Conservation (phyloP, 2,329 filamentous ascomycete genomes). For the Penicillium sp. region DNA sequence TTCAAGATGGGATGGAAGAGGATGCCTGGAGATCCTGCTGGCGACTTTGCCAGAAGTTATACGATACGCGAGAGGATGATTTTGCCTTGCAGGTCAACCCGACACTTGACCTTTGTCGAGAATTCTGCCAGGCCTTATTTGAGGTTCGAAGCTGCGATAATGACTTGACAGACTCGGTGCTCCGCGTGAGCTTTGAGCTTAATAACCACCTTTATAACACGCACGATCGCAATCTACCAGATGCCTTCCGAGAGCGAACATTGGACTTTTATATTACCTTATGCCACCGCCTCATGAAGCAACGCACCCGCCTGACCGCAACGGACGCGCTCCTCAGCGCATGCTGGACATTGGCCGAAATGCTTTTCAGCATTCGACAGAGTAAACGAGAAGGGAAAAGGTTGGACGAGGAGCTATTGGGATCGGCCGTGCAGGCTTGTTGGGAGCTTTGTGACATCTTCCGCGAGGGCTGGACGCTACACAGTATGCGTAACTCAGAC, state of each 20-base stretch:
- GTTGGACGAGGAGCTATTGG: slow-evolving; percentile 79
- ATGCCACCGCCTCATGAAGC: slow-evolving; percentile 95
- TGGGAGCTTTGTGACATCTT: slow-evolving; percentile 96
- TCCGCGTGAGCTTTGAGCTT: slow-evolving; percentile 90
- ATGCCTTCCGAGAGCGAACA: slow-evolving; percentile 84
- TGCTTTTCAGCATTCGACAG: slow-evolving; percentile 87
- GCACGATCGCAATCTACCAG: slow-evolving; percentile 79
- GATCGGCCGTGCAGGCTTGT: slow-evolving; percentile 86
- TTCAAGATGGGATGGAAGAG: slow-evolving; percentile 75
- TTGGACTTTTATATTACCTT: slow-evolving; percentile 93
- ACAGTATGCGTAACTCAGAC: slow-evolving; percentile 67
- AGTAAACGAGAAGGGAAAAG: slow-evolving; percentile 71
- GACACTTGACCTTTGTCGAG: slow-evolving; percentile 82
- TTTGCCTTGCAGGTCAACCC: slow-evolving; percentile 67
- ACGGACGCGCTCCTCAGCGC: slow-evolving; percentile 81
- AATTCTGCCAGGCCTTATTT: slow-evolving; percentile 90
- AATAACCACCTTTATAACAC: slow-evolving; percentile 96
- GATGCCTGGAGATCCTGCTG: slow-evolving; percentile 93
- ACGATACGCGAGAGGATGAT: slow-evolving; percentile 74
- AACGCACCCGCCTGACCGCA: slow-evolving; percentile 74
- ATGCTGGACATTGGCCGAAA: slow-evolving; percentile 88
- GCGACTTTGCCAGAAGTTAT: slow-evolving; percentile 86
- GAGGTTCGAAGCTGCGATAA: slow-evolving; percentile 78
- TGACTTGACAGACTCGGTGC: slow-evolving; percentile 77
- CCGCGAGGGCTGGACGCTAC: slow-evolving; percentile 83